These are phyloP conservation scores for Lactarius hengduanensis DNA, from an alignment of 768 basidiomycete species.

Conservation along the genomic window DNA sequence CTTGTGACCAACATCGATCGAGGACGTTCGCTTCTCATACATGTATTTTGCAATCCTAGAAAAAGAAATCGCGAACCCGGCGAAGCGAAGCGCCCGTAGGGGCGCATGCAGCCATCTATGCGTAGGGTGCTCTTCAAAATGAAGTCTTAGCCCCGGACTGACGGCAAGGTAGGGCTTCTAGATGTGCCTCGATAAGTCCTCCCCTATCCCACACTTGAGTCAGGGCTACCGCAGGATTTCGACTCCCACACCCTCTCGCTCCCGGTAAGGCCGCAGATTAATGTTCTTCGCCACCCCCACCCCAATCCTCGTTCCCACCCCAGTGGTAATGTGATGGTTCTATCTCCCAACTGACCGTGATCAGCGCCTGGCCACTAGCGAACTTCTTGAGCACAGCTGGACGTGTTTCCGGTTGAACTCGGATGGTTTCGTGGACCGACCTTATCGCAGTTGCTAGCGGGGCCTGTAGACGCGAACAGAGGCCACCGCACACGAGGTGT, in stretches of 20 bases:
- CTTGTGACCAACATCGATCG: constrained; percentile 26
- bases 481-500: neutral
- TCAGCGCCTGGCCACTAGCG: neutral
- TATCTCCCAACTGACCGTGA: neutral
- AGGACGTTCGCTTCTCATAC: constrained; percentile 9
- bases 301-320: neutral
- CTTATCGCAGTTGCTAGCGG: constrained; percentile 4
- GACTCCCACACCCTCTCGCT: constrained; percentile 1
- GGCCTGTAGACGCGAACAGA: neutral
- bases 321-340: neutral
- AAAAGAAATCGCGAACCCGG: constrained; percentile 6
- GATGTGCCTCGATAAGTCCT: constrained; percentile 24
- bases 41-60: constrained; percentile 7
- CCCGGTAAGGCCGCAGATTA: neutral
- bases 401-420: constrained; percentile 5
- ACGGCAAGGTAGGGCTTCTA: constrained; percentile 20
- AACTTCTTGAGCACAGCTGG: neutral
- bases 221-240: neutral
- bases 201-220: constrained; percentile 17
- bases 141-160: neutral
- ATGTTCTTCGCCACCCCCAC: constrained; percentile 5
- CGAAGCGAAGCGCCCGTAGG: neutral
- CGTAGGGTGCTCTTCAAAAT: constrained; percentile 3
- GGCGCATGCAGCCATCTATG: neutral
- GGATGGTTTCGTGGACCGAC: neutral